Conservation (phyloP, 306 rosid genomes). For the Carpinus viminea region DNA sequence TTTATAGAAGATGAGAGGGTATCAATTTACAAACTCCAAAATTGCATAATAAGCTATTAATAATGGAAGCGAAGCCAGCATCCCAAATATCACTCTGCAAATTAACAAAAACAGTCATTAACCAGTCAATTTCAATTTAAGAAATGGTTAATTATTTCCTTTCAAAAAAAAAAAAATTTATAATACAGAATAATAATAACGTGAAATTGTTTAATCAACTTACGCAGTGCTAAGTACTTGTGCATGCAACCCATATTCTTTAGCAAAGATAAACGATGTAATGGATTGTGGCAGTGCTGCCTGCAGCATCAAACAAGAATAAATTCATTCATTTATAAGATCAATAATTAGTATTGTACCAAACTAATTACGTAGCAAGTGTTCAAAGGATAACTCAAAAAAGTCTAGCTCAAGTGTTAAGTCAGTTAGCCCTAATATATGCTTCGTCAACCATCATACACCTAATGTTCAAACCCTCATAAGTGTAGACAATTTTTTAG, state of each 20-base stretch:
- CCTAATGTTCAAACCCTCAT: no score
- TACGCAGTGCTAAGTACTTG: conserved; percentile 96
- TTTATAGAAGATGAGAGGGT: neutral
- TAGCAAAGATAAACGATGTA: conserved; percentile 86
- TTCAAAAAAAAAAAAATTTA: no score
- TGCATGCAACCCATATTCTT: conserved; percentile 84
- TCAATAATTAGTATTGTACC: no score
- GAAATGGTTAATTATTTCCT: no score
- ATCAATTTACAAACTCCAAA: conserved; percentile 54
- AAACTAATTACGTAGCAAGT: no score
- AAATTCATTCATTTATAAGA: neutral
- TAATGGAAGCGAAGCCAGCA: conserved; percentile 73
- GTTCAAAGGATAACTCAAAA: no score
- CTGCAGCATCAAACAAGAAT: conserved; percentile 39
- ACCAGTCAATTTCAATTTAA: neutral
- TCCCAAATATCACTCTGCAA: conserved; percentile 88
- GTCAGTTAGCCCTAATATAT: no score
- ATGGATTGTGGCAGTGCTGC: conserved; percentile 95
- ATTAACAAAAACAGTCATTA: neutral
- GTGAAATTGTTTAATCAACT: conserved; percentile 23
- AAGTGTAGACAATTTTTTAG: no score
- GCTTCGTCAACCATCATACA: no score
- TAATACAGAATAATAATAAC: no score
- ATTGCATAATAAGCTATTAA: conserved; percentile 65
- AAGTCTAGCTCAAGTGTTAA: no score